Percentiles rank a stretch among this genome's conserved stretches.
phyloP scores from a whole-genome alignment of 2,329 filamentous ascomycete genomes.

The Colletotrichum higginsianum region DNA sequence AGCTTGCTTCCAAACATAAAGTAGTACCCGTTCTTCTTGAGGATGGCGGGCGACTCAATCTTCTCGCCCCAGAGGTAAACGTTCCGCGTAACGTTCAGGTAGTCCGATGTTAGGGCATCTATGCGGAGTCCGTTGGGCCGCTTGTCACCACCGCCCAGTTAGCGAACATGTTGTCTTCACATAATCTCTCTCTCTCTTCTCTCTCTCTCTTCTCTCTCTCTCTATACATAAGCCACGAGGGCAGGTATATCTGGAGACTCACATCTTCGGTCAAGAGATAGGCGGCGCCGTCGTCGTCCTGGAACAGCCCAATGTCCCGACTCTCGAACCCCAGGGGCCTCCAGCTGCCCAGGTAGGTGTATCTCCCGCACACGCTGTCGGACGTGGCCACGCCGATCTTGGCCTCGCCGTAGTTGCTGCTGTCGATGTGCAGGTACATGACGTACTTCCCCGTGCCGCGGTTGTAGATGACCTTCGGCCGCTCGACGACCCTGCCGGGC shows the following conservation, averaged over 20 bases:
- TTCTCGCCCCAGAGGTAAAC: slow-evolving; percentile 67
- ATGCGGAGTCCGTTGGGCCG: slow-evolving; percentile 58
- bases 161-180: neutral
- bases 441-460: slow-evolving; percentile 74
- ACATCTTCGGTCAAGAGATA: slow-evolving; percentile 74
- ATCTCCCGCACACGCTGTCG: slow-evolving; percentile 72
- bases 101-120: slow-evolving; percentile 69
- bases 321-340: slow-evolving; percentile 50
- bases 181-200: neutral
- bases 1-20: slow-evolving; percentile 75
- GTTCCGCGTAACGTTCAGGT: slow-evolving; percentile 64
- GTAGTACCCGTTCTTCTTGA: slow-evolving; percentile 73
- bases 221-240: too few relatives aligned
- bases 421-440: slow-evolving; percentile 79
- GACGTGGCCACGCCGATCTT: slow-evolving; percentile 75
- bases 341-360: slow-evolving; percentile 57
- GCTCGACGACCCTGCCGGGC: slow-evolving; percentile 73
- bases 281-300: slow-evolving; percentile 72
- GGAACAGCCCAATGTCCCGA: slow-evolving; percentile 72
- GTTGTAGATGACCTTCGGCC: slow-evolving; percentile 79
- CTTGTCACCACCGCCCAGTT: slow-evolving; percentile 7
- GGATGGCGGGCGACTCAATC: slow-evolving; percentile 74
- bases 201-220: too few relatives aligned
- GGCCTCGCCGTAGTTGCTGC: slow-evolving; percentile 72
- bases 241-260: slow-evolving; percentile 1